These are phyloP conservation scores for Hypholoma sublateritium DNA, from an alignment of 768 basidiomycete species.

Conservation along the genomic window DNA sequence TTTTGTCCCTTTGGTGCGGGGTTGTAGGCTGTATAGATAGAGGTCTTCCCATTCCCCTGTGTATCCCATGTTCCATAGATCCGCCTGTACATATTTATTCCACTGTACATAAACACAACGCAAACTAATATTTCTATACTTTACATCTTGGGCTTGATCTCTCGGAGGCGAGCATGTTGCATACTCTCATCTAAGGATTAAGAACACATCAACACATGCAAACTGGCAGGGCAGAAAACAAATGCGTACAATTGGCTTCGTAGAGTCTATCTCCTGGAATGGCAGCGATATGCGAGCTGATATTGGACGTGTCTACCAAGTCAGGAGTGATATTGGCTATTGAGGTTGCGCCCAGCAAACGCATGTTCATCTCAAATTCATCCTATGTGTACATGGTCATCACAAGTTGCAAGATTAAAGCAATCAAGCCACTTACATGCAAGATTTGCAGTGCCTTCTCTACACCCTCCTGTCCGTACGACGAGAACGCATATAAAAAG, in stretches of 20 bases:
- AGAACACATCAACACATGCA: background rate
- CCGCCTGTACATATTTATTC: background rate
- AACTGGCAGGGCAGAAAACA: slow-evolving; percentile 28
- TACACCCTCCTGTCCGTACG: slow-evolving; percentile 88
- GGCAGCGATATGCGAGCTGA: slow-evolving; percentile 62
- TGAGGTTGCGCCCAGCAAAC: slow-evolving; percentile 80
- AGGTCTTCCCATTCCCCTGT: background rate
- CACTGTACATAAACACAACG: no score
- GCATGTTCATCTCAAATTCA: slow-evolving; percentile 98
- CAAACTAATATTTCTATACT: background rate
- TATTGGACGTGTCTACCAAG: slow-evolving; percentile 85
- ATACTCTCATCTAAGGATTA: slow-evolving; percentile 33
- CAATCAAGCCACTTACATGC: slow-evolving; percentile 43
- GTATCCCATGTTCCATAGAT: background rate
- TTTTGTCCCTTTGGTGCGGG: background rate
- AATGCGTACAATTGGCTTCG: slow-evolving; percentile 75
- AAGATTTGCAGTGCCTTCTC: slow-evolving; percentile 82
- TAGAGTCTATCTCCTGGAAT: slow-evolving; percentile 78
- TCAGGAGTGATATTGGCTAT: slow-evolving; percentile 78
- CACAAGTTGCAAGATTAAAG: no score
- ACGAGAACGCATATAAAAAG: slow-evolving; percentile 85
- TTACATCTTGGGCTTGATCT: slow-evolving; percentile 28
- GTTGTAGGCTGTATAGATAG: background rate
- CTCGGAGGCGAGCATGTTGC: slow-evolving; percentile 31
- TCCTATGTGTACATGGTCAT: slow-evolving; percentile 48